Percentiles rank a stretch among this genome's conserved stretches.
Conservation (phyloP, 768 basidiomycete genomes). For the Phlegmacium glaucopus region DNA sequence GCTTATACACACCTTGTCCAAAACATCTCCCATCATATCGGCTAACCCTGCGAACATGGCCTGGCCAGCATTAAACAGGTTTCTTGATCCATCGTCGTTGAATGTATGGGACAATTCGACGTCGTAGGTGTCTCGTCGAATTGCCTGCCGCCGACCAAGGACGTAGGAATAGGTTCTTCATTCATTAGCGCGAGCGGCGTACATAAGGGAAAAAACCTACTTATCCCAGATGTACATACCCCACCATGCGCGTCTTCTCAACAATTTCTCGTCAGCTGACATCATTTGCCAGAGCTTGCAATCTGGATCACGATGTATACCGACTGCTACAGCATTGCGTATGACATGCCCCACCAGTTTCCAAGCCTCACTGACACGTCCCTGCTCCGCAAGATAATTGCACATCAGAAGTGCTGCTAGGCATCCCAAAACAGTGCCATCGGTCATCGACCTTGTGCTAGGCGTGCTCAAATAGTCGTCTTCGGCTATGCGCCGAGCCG, state of each 20-base stretch:
- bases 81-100: slow-evolving; percentile 28
- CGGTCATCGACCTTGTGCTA: slow-evolving; percentile 27
- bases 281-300: slow-evolving; percentile 40
- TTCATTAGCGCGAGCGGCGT: slow-evolving; percentile 6
- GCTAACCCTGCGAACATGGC: slow-evolving; percentile 34
- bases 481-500: slow-evolving; percentile 43
- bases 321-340: slow-evolving; percentile 36
- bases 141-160: slow-evolving; percentile 43
- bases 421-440: slow-evolving; percentile 45
- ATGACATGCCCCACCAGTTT: slow-evolving; percentile 40
- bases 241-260: slow-evolving; percentile 44
- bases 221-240: slow-evolving; percentile 40
- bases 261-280: slow-evolving; percentile 38
- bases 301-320: slow-evolving; percentile 42
- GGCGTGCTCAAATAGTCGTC: slow-evolving; percentile 38
- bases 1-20: slow-evolving; percentile 32
- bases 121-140: slow-evolving; percentile 32
- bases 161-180: slow-evolving; percentile 30
- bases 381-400: slow-evolving; percentile 42
- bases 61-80: slow-evolving; percentile 35
- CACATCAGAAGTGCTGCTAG: slow-evolving; percentile 43
- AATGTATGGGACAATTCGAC: slow-evolving; percentile 31
- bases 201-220: slow-evolving; percentile 22
- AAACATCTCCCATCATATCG: slow-evolving; percentile 36
- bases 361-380: slow-evolving; percentile 49